Evolutionary conservation across 768 basidiomycete genomes (phyloP).

Genomic region (Harrya chromipes): DNA sequence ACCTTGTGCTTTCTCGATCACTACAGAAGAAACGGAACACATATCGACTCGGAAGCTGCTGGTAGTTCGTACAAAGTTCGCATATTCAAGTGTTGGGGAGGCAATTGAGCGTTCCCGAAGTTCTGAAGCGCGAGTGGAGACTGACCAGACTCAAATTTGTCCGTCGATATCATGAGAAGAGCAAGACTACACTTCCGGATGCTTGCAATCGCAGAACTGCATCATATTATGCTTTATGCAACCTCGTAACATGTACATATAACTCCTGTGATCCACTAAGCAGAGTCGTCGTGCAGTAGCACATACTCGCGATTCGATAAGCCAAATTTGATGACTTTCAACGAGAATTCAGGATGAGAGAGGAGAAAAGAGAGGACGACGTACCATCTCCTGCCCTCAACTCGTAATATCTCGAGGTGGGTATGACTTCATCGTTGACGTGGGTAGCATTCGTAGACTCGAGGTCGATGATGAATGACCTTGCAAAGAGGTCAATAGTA

Average conservation of each 20-base stretch:
- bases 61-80: too few relatives aligned
- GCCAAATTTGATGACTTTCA: constrained; percentile 80
- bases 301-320: constrained; percentile 82
- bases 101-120: too few relatives aligned
- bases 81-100: too few relatives aligned
- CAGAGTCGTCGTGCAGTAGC: constrained; percentile 74
- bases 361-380: constrained; percentile 20
- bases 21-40: too few relatives aligned
- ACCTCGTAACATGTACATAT: not conserved
- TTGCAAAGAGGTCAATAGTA: constrained; percentile 30
- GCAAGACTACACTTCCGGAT: not conserved
- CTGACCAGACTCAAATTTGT: too few relatives aligned
- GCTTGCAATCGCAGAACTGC: not conserved
- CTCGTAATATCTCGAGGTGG: constrained; percentile 84
- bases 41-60: too few relatives aligned
- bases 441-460: constrained; percentile 97
- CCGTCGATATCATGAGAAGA: not conserved
- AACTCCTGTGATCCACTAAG: constrained; percentile 25
- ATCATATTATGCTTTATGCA: not conserved
- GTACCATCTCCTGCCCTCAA: constrained; percentile 74
- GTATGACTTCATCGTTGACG: constrained; percentile 86
- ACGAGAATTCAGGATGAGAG: constrained; percentile 8
- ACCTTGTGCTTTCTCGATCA: too few relatives aligned
- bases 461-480: constrained; percentile 95
- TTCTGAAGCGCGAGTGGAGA: too few relatives aligned